These are phyloP conservation scores for Aeschynomene evenia DNA, from an alignment of 306 rosid genomes.

Conservation along the genomic window DNA sequence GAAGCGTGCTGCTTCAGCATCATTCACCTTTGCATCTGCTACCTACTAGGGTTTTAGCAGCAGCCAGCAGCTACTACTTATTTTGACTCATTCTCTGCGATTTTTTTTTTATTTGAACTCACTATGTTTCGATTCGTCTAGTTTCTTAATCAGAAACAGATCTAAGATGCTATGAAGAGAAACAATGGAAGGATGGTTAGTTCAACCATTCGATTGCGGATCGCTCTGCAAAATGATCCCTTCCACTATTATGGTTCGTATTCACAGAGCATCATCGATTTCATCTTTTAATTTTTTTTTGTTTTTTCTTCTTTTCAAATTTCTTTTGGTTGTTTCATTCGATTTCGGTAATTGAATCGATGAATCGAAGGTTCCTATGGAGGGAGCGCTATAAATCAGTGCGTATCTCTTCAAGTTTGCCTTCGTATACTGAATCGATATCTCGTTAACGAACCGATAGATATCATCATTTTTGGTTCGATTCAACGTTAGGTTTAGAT, in stretches of 20 bases:
- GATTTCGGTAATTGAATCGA: background rate
- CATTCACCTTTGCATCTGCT: background rate
- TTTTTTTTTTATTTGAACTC: too few relatives aligned
- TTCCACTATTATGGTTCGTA: constrained; percentile 69
- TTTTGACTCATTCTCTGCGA: background rate
- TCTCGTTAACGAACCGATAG: constrained; percentile 35
- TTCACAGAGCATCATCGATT: constrained; percentile 78
- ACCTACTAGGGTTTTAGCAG: constrained; percentile 1
- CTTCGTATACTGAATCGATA: constrained; percentile 66
- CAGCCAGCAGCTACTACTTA: background rate
- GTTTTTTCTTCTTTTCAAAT: background rate
- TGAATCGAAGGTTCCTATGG: constrained; percentile 89
- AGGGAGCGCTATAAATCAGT: constrained; percentile 58
- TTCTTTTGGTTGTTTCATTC: too few relatives aligned
- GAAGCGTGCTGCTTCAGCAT: background rate
- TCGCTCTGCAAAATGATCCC: constrained; percentile 58
- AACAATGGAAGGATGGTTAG: constrained; percentile 27
- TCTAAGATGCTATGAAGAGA: constrained; percentile 59
- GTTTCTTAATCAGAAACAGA: background rate
- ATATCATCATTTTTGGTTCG: background rate
- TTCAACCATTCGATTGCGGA: constrained; percentile 48
- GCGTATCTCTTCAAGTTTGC: constrained; percentile 90
- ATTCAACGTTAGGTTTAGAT: constrained; percentile 31
- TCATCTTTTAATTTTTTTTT: too few relatives aligned
- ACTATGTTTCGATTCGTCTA: background rate